Percentiles rank a stretch among this genome's conserved stretches.
Evolutionary conservation across 306 rosid species (phyloP).

Genomic region (Acacia crassicarpa): DNA sequence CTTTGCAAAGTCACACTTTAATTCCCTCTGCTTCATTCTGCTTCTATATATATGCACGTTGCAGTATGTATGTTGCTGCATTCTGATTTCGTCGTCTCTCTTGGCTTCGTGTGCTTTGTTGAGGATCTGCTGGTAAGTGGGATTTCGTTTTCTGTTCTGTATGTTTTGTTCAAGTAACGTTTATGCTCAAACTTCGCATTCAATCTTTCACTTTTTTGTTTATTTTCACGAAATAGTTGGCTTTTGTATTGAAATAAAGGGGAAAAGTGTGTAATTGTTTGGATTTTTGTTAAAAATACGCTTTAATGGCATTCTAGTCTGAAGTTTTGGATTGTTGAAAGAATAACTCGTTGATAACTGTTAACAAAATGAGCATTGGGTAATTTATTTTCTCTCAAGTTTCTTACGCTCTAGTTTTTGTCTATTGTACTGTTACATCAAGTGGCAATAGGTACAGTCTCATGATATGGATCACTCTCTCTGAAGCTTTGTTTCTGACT

Average conservation of each 20-base stretch:
- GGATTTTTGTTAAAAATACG: not conserved
- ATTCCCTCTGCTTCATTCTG: slow-evolving; percentile 13
- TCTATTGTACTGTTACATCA: not conserved
- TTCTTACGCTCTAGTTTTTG: not conserved
- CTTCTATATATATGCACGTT: slow-evolving; percentile 1
- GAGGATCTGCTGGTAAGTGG: slow-evolving; percentile 34
- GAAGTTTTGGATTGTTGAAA: not conserved
- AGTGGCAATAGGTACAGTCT: slow-evolving; percentile 13
- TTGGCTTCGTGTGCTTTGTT: slow-evolving; percentile 13
- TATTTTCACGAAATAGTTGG: slow-evolving; percentile 3
- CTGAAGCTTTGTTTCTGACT: slow-evolving; percentile 18
- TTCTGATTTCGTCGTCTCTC: slow-evolving; percentile 37
- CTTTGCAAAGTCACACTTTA: slow-evolving; percentile 17
- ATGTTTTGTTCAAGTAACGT: not conserved
- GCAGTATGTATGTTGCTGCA: slow-evolving; percentile 16
- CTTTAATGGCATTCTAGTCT: not conserved
- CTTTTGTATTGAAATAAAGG: slow-evolving; percentile 17
- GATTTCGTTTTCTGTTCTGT: slow-evolving; percentile 17
- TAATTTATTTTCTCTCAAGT: not conserved
- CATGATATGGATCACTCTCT: slow-evolving; percentile 16
- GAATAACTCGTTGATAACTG: not conserved
- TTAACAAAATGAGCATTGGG: not conserved
- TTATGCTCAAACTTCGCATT: slow-evolving; percentile 1
- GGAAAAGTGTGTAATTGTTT: not conserved
- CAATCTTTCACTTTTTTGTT: slow-evolving; percentile 10